Conservation (phyloP, 768 basidiomycete genomes). For the Russula foetens region DNA sequence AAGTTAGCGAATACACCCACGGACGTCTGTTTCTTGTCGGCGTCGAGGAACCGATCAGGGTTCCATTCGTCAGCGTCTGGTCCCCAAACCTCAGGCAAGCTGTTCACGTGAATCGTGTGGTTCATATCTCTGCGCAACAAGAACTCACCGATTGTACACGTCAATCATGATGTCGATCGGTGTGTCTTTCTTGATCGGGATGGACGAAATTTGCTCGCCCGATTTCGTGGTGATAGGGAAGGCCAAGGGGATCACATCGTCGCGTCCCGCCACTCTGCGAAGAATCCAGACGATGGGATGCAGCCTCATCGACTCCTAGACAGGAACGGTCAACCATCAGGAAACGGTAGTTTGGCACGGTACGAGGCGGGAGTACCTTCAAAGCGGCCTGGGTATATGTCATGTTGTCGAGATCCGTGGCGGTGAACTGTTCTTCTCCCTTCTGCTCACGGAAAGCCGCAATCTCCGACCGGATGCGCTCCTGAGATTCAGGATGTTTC, state of each 20-base stretch:
- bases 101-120: background rate
- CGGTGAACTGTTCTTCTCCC: background rate
- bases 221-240: constrained; percentile 12
- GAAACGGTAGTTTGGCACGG: background rate
- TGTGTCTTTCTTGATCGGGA: constrained; percentile 18
- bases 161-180: constrained; percentile 11
- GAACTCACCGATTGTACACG: constrained; percentile 14
- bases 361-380: constrained; percentile 1
- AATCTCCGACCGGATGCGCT: constrained; percentile 16
- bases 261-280: constrained; percentile 5
- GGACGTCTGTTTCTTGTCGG: constrained; percentile 11
- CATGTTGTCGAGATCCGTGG: constrained; percentile 13
- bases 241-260: constrained; percentile 17
- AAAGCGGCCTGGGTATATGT: constrained; percentile 13
- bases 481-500: constrained; percentile 16
- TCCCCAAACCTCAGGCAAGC: constrained; percentile 18
- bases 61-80: constrained; percentile 16
- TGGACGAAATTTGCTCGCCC: constrained; percentile 10
- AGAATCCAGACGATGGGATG: constrained; percentile 14
- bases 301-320: constrained; percentile 16
- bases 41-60: constrained; percentile 16
- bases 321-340: background rate
- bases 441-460: background rate
- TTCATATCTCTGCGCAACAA: background rate
- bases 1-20: constrained; percentile 17